Evolutionary conservation across 768 basidiomycete species (phyloP), one percentile per base, ranked within the genome.

Genomic region (Pleurotus platypus): DNA sequence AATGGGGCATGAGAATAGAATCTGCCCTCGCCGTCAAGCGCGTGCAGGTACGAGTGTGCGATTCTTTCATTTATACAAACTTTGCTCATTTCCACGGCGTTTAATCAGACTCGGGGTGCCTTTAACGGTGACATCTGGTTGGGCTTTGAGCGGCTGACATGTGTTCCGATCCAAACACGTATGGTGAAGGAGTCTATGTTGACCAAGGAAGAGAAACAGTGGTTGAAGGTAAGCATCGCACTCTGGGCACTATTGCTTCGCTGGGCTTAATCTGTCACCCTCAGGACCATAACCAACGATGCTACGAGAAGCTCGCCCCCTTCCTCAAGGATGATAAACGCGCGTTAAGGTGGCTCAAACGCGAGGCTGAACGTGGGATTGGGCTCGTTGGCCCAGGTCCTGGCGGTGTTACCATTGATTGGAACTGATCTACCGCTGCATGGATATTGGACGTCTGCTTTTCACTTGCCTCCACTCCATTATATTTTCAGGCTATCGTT

Each of bases 1-100:
- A 82, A 61, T 98, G 85, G 80, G 97, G 97, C 4, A 87, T 99
- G 70, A 84, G 97, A 4, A 92, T 94, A 48, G 97, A 99, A 71
- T 92, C 89, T 48, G 89, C 92, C 11, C 73, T 95, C 26, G 75
- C 81, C 38, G 92, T 97, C 42, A 81, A 83, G 60, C 82, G 81
- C 49, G 82, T 75, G 65, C 83, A 72, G 80, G 77, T 80, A 35
- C 30, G 30, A 35, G 30, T 35, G 30, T 35, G 30, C 30, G 30
- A 35, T 35, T 9, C 9, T 8, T 35, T 35, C 8, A 35, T 35
- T 35, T 11, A 11, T 11, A 35, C 24, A 26, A 6, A 26, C 30
- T 9, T 11, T 35, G 30, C 30, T 35, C 30, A 35, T 35, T 11
- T 35, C 30, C 30, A 35, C 30, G 30, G 30, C 30, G 30, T 35